Percentiles rank a stretch among this genome's conserved stretches.
phyloP scores from a whole-genome alignment of 2,329 filamentous ascomycete species.

The Cordyceps farinosa region DNA sequence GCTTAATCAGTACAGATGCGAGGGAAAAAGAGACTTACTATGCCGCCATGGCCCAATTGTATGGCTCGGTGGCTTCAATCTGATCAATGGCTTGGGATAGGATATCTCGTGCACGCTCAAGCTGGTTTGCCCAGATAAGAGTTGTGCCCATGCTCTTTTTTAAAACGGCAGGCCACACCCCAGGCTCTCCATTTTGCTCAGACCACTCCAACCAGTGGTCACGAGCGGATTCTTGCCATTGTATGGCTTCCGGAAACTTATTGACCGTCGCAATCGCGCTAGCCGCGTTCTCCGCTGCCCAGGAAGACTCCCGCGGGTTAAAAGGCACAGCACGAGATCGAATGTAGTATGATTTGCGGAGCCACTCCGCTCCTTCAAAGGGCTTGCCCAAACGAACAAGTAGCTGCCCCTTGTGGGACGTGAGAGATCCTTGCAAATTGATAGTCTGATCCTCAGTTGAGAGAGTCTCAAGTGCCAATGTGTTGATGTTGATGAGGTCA shows the following conservation, averaged over 20 bases:
- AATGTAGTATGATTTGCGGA: neutral
- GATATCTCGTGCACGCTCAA: neutral
- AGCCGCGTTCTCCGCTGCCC: neutral
- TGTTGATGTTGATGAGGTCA: neutral
- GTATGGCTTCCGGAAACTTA: neutral
- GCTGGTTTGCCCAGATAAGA: neutral
- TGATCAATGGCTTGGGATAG: neutral
- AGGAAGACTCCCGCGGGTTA: neutral
- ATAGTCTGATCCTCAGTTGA: neutral
- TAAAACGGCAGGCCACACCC: neutral
- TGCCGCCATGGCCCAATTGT: conserved; percentile 7
- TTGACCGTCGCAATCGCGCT: neutral
- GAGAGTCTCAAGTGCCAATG: neutral
- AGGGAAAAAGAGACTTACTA: conserved; percentile 13
- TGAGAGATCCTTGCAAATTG: neutral
- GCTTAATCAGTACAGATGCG: neutral
- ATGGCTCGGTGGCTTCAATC: neutral
- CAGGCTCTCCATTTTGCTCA: neutral
- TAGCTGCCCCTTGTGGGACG: conserved; percentile 4
- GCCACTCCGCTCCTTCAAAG: neutral
- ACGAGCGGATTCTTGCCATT: neutral
- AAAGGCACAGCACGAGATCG: neutral
- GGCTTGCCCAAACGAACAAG: neutral
- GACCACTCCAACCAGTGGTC: neutral
- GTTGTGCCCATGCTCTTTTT: conserved; percentile 4